Evolutionary conservation across 257 asterid genomes (phyloP).

Genomic region (Gynochthodes officinalis): DNA sequence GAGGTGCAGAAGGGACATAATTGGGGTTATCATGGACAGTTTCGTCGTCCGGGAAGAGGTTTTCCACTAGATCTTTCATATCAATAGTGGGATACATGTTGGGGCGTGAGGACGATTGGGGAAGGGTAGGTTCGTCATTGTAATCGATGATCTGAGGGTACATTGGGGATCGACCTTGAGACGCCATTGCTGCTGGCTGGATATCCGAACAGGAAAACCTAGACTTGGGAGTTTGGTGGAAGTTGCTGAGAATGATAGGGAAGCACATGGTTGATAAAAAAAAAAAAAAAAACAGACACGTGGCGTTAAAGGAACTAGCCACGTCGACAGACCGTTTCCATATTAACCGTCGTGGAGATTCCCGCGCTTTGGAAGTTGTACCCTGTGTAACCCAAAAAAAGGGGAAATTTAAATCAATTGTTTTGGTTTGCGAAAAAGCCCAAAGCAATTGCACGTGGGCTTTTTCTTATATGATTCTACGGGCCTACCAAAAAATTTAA

Average conservation of each 20-base stretch:
- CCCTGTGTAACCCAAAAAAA: too few relatives aligned
- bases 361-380: conserved; percentile 29
- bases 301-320: background rate
- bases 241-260: background rate
- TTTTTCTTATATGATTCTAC: too few relatives aligned
- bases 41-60: conserved; percentile 40
- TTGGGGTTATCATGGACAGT: conserved; percentile 10
- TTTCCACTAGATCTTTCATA: conserved; percentile 38
- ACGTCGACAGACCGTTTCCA: conserved; percentile 10
- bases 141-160: conserved; percentile 55
- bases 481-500: too few relatives aligned
- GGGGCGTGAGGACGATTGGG: conserved; percentile 43
- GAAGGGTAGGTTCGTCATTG: conserved; percentile 26
- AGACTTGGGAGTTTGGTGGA: background rate
- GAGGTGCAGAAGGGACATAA: conserved; percentile 61
- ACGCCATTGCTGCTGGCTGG: conserved; percentile 47
- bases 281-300: background rate
- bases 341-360: conserved; percentile 24
- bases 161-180: conserved; percentile 43
- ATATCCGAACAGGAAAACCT: conserved; percentile 7
- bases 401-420: too few relatives aligned
- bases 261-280: too few relatives aligned
- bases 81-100: conserved; percentile 52
- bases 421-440: too few relatives aligned
- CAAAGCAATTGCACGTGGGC: too few relatives aligned